Percentiles rank a stretch among this genome's conserved stretches.
Evolutionary conservation across 257 asterid genomes (phyloP).

Genomic region (Solanum chiquidenum): DNA sequence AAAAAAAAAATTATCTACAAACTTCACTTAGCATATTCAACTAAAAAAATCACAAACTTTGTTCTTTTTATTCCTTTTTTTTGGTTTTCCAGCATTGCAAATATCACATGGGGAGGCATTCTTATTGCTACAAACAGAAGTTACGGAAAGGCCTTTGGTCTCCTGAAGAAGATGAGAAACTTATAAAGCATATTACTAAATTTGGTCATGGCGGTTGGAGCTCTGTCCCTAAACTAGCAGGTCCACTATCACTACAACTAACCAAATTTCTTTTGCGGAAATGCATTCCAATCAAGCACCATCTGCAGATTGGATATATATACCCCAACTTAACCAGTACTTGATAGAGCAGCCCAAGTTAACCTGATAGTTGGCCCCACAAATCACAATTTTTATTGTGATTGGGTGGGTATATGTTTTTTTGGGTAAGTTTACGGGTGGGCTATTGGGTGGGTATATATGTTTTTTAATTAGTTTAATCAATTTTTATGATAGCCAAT

Average conservation of each 20-base stretch:
- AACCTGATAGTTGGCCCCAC: too few species aligned
- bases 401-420: too few species aligned
- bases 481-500: too few species aligned
- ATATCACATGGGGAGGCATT: constrained; percentile 75
- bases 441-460: too few species aligned
- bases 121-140: constrained; percentile 84
- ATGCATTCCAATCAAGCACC: not conserved
- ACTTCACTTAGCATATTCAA: not conserved
- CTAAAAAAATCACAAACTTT: not conserved
- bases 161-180: constrained; percentile 93
- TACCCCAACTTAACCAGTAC: too few species aligned
- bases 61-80: not conserved
- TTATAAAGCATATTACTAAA: constrained; percentile 61
- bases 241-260: constrained; percentile 9
- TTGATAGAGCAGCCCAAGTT: too few species aligned
- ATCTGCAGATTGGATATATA: too few species aligned
- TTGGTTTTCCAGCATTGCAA: constrained; percentile 11
- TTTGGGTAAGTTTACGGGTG: too few species aligned
- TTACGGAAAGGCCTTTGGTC: constrained; percentile 96
- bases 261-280: not conserved
- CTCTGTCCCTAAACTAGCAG: constrained; percentile 93
- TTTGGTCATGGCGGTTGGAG: constrained; percentile 97
- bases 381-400: too few species aligned
- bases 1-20: not conserved
- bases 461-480: too few species aligned